A percentile compares a stretch with the other conserved stretches of the same genome.
Conservation (phyloP, 345 rosid genomes). For the Populus alba region DNA sequence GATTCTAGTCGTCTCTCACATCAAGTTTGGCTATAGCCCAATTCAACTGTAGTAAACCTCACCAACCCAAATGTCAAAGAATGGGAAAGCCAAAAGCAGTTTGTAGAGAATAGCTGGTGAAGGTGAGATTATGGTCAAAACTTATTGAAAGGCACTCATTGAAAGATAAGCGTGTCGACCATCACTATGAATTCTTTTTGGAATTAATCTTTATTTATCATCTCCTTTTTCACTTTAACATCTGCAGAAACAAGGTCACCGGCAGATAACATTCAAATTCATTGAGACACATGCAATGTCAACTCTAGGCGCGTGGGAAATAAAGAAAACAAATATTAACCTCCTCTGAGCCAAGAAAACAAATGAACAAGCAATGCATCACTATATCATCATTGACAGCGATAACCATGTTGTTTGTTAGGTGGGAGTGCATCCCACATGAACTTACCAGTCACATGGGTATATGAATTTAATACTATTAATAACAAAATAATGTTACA, state of each 20-base stretch:
- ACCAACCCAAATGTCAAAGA: slow-evolving; percentile 30
- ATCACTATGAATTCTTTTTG: slow-evolving; percentile 47
- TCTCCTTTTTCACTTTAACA: slow-evolving; percentile 52
- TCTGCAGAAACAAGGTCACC: slow-evolving; percentile 61
- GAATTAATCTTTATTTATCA: slow-evolving; percentile 44
- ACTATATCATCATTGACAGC: not conserved
- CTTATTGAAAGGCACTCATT: slow-evolving; percentile 37
- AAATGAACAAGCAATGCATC: not conserved
- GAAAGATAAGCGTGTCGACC: slow-evolving; percentile 36
- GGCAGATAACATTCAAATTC: slow-evolving; percentile 37
- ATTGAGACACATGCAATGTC: slow-evolving; percentile 21
- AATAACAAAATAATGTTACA: not conserved
- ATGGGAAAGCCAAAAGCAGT: slow-evolving; percentile 26
- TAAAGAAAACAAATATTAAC: not conserved
- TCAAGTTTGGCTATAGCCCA: slow-evolving; percentile 29
- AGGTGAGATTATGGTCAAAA: slow-evolving; percentile 34
- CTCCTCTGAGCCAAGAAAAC: not conserved
- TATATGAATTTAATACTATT: not conserved
- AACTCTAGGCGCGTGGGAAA: not conserved
- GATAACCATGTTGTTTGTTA: not conserved
- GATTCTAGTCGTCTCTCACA: slow-evolving; percentile 31
- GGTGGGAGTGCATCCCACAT: not conserved
- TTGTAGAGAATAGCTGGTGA: slow-evolving; percentile 36
- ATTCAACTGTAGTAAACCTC: slow-evolving; percentile 34
- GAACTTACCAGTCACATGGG: not conserved